Conservation (phyloP, 208 protist species). For the Zelonia costaricensis region DNA sequence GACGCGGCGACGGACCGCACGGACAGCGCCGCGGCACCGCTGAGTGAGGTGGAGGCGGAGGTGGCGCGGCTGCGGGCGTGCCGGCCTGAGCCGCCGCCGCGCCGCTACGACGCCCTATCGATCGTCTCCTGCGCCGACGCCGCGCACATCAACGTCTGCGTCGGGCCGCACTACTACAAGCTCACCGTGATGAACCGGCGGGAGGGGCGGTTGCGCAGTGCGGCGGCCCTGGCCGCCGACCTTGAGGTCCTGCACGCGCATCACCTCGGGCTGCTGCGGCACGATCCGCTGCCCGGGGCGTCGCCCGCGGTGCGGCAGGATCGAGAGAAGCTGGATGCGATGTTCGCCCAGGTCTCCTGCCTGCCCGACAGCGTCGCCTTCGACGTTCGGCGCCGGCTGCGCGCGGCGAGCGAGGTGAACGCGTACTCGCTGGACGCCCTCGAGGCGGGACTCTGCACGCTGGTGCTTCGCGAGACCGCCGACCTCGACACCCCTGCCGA, state of each 20-base stretch:
- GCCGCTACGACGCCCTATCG: slow-evolving; percentile 22
- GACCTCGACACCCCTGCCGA: background rate
- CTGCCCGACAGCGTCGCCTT: slow-evolving; percentile 40
- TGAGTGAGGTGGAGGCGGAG: background rate
- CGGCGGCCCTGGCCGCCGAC: slow-evolving; percentile 17
- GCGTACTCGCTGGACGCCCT: slow-evolving; percentile 52
- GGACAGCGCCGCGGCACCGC: background rate
- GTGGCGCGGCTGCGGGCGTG: background rate
- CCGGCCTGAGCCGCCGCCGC: background rate
- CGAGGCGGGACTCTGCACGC: slow-evolving; percentile 62
- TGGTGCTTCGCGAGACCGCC: slow-evolving; percentile 38
- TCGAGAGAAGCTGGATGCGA: slow-evolving; percentile 31
- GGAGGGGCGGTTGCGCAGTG: slow-evolving; percentile 14
- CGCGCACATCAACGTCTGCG: slow-evolving; percentile 77
- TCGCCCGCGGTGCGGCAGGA: slow-evolving; percentile 47
- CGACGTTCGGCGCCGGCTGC: slow-evolving; percentile 67
- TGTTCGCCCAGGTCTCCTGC: slow-evolving; percentile 52
- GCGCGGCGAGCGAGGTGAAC: slow-evolving; percentile 61
- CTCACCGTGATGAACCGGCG: slow-evolving; percentile 56
- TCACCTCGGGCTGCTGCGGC: slow-evolving; percentile 3
- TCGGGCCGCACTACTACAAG: slow-evolving; percentile 68
- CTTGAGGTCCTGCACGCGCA: slow-evolving; percentile 29
- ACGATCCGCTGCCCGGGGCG: slow-evolving; percentile 11
- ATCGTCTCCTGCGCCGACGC: slow-evolving; percentile 21
- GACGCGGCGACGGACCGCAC: background rate